Evolutionary conservation across 306 rosid species (phyloP).

Genomic region (Fragaria ananassa): DNA sequence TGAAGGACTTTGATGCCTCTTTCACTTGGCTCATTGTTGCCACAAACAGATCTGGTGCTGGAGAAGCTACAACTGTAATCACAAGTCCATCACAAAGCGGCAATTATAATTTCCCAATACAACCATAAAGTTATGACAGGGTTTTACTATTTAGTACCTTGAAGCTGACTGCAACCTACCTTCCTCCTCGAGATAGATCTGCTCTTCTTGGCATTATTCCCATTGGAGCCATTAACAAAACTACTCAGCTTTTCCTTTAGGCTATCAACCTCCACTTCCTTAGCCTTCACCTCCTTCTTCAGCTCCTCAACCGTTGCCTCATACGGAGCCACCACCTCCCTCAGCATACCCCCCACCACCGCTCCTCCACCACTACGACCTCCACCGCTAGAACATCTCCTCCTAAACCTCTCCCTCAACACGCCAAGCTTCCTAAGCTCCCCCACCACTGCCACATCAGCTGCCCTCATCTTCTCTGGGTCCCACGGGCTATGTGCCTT

Average conservation of each 20-base stretch:
- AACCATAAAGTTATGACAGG: background rate
- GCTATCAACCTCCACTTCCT: conserved; percentile 67
- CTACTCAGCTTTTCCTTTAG: conserved; percentile 80
- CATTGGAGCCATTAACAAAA: conserved; percentile 34
- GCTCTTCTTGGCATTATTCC: conserved; percentile 58
- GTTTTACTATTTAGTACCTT: conserved; percentile 49
- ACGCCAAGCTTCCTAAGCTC: conserved; percentile 75
- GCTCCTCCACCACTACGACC: conserved; percentile 26
- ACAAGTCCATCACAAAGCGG: background rate
- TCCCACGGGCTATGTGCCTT: conserved; percentile 96
- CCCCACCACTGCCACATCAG: conserved; percentile 78
- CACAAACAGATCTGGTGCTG: conserved; percentile 70
- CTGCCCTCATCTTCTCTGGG: conserved; percentile 70
- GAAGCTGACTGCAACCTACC: conserved; percentile 47
- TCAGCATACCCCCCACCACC: conserved; percentile 38
- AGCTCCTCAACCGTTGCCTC: conserved; percentile 91
- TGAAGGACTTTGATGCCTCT: conserved; percentile 77
- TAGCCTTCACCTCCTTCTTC: conserved; percentile 71
- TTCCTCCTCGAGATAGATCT: conserved; percentile 63
- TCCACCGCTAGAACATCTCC: conserved; percentile 21
- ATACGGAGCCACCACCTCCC: conserved; percentile 92
- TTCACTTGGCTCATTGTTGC: conserved; percentile 68
- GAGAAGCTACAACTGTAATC: conserved; percentile 51
- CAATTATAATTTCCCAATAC: background rate
- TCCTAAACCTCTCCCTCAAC: conserved; percentile 68